These are phyloP conservation scores for Camelina hispida DNA, from an alignment of 345 rosid genomes.

Conservation along the genomic window DNA sequence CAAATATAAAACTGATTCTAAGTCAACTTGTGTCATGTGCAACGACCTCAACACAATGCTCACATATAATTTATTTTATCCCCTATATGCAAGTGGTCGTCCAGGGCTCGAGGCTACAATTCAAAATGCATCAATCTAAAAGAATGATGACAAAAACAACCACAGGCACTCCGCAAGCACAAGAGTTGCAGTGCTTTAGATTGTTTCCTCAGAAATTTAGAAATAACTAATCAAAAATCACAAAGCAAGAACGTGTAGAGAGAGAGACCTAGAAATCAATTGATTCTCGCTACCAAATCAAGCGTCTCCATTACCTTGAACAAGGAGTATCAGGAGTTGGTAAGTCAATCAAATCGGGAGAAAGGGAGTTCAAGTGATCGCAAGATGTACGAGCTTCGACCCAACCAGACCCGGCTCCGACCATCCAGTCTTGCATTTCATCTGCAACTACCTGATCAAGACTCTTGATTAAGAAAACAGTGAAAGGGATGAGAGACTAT, in stretches of 20 bases:
- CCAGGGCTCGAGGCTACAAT: background rate
- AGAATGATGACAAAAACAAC: background rate
- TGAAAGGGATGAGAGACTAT: background rate
- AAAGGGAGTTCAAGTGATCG: constrained; percentile 70
- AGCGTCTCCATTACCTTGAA: constrained; percentile 47
- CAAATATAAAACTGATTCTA: background rate
- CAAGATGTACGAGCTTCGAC: constrained; percentile 81
- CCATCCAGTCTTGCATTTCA: constrained; percentile 50
- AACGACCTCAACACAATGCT: background rate
- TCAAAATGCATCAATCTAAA: background rate
- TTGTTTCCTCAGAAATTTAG: background rate
- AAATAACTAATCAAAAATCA: background rate
- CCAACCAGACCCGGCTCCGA: constrained; percentile 88
- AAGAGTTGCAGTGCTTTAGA: background rate
- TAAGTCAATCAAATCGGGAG: constrained; percentile 65
- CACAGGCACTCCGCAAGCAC: background rate
- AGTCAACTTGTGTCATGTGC: background rate
- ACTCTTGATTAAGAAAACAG: background rate
- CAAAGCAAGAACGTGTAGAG: background rate
- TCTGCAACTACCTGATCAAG: constrained; percentile 40
- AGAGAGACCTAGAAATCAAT: background rate
- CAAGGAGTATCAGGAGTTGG: constrained; percentile 78
- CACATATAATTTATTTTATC: background rate
- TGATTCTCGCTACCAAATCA: background rate
- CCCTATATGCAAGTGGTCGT: background rate